phyloP scores from a whole-genome alignment of 306 rosid genomes.

The Dryas alaskensis region DNA sequence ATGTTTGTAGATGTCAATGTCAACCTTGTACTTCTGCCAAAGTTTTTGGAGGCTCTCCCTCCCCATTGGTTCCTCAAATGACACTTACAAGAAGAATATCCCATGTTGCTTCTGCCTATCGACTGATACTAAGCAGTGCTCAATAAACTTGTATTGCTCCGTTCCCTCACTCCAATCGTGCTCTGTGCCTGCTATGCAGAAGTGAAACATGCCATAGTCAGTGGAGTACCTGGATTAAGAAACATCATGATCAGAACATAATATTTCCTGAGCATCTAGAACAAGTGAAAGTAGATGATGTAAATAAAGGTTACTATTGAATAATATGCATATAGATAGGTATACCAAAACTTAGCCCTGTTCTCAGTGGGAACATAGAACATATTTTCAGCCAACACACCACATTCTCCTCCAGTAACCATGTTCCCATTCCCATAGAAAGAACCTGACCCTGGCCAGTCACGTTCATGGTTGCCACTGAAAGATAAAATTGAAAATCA shows the following conservation, averaged over 20 bases:
- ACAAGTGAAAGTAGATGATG: too few relatives aligned
- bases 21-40: conserved; percentile 95
- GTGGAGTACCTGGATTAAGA: conserved; percentile 58
- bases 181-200: conserved; percentile 86
- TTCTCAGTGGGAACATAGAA: conserved; percentile 89
- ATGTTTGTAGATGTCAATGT: conserved; percentile 81
- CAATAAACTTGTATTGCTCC: conserved; percentile 75
- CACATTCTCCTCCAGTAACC: conserved; percentile 96
- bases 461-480: conserved; percentile 96
- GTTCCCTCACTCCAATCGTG: conserved; percentile 89
- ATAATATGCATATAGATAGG: too few relatives aligned
- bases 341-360: conserved; percentile 78
- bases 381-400: conserved; percentile 80
- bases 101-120: conserved; percentile 79
- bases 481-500: conserved; percentile 26
- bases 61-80: conserved; percentile 91
- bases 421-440: conserved; percentile 45
- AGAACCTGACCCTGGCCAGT: conserved; percentile 85
- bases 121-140: conserved; percentile 74
- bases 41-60: conserved; percentile 79
- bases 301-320: too few relatives aligned
- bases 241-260: not conserved
- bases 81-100: conserved; percentile 76
- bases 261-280: too few relatives aligned
- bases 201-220: conserved; percentile 88